Evolutionary conservation across 2,329 filamentous ascomycete genomes (phyloP).

Genomic region (Leptographium radiaticola): DNA sequence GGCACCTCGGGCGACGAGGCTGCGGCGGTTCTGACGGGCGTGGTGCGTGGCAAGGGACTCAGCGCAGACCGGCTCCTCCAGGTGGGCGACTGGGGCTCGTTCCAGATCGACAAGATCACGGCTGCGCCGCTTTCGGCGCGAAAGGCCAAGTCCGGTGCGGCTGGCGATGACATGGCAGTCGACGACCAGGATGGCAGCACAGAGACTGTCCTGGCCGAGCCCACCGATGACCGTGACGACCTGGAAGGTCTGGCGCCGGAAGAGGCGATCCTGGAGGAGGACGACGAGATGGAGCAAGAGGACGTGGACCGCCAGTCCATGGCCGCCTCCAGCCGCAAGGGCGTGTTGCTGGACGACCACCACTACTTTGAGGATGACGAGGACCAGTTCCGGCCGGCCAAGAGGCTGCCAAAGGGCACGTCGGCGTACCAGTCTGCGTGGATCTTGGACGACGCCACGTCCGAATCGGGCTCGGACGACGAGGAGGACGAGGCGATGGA

Average conservation of each 20-base stretch:
- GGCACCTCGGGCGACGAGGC: constrained; percentile 32
- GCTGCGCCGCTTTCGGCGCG: constrained; percentile 55
- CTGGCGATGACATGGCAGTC: constrained; percentile 40
- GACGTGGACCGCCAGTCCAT: constrained; percentile 27
- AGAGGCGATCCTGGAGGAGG: constrained; percentile 49
- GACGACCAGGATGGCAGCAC: constrained; percentile 36
- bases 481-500: constrained; percentile 47
- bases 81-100: constrained; percentile 86
- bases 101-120: constrained; percentile 81
- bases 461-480: constrained; percentile 71
- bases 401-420: constrained; percentile 75
- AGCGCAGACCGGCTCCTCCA: constrained; percentile 87
- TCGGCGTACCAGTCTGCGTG: constrained; percentile 91
- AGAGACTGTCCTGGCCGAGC: constrained; percentile 49
- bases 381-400: constrained; percentile 47
- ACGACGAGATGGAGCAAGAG: constrained; percentile 43
- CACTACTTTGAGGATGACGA: constrained; percentile 96
- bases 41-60: constrained; percentile 71
- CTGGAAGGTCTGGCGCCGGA: constrained; percentile 77
- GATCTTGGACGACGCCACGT: constrained; percentile 68
- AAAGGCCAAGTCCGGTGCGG: constrained; percentile 38
- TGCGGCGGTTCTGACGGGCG: constrained; percentile 56
- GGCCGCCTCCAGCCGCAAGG: constrained; percentile 49
- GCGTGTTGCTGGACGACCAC: constrained; percentile 88
- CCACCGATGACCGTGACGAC: constrained; percentile 70